Evolutionary conservation across 139 green algal genomes (phyloP), one percentile per base, ranked within the genome.

Genomic region (Raphidocelis subcapitata): DNA sequence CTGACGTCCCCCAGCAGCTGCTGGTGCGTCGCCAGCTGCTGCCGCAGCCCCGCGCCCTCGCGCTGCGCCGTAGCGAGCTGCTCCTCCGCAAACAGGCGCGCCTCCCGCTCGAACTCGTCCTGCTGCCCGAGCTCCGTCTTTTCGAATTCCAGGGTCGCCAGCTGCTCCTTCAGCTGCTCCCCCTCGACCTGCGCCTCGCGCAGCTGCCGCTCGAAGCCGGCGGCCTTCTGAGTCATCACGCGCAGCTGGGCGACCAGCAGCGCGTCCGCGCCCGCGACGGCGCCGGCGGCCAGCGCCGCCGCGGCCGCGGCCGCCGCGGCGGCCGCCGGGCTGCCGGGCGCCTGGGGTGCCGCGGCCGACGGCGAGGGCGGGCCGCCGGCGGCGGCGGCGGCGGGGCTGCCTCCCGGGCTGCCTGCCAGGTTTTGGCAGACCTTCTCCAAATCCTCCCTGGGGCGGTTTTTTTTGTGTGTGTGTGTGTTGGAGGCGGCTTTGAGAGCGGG

Each of bases 131-230:
- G 56, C 69, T 75, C 69, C 20, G 57, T 67, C 56, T 75, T 75
- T 47, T 75, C 69, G 61, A 75, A 75, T 57, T 75, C 69, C 26
- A 67, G 65, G 37, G 65, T 75, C 37, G 65, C 69, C 26, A 75
- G 36, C 69, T 75, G 69, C 47, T 75, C 57, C 36, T 60, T 75
- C 18, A 75, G 69, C 16, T 56, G 44, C 32, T 47, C 26, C 21
- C 59, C 65, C 1, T 75, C 69, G 10, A 10, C 55, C 37, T 75
- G 55, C 55, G 65, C 26, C 24, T 67, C 56, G 28, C 65, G 67
- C n/a, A 61, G 12, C 8, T 49, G 55, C 57, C 65, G 65, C 57
- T 75, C 36, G 28, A 75, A 26, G 26, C 56, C 69, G 14, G 69
- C 41, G 18, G 65, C 36, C 69, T 75, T 57, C 28, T 65, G 51